A percentile compares a stretch with the other conserved stretches of the same genome.
These are phyloP conservation scores for Echinosophora koreensis DNA, from an alignment of 306 rosid species.

Conservation along the genomic window DNA sequence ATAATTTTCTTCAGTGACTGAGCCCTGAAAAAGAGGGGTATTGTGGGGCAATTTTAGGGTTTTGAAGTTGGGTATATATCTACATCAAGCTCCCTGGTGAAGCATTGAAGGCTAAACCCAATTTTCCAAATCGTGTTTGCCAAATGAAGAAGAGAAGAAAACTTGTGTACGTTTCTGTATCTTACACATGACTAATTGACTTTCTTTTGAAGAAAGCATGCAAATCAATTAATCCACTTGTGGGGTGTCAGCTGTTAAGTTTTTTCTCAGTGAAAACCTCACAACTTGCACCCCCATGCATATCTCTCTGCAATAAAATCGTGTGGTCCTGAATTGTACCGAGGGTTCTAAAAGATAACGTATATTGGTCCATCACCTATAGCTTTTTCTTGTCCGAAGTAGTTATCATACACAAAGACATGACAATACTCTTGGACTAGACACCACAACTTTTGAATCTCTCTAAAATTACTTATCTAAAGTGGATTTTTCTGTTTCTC, in stretches of 20 bases:
- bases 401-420: conserved; percentile 62
- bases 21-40: neutral
- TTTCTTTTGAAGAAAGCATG: conserved; percentile 49
- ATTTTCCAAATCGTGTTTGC: conserved; percentile 22
- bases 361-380: conserved; percentile 69
- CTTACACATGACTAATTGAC: conserved; percentile 36
- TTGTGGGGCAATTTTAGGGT: conserved; percentile 25
- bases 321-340: conserved; percentile 75
- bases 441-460: conserved; percentile 74
- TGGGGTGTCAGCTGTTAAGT: conserved; percentile 45
- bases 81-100: neutral
- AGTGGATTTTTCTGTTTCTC: conserved; percentile 45
- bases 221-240: conserved; percentile 44
- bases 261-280: conserved; percentile 15
- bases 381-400: conserved; percentile 60
- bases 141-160: conserved; percentile 55
- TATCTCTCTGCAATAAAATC: conserved; percentile 62
- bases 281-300: conserved; percentile 51
- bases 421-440: conserved; percentile 52
- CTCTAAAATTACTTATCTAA: conserved; percentile 48
- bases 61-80: conserved; percentile 35
- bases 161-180: conserved; percentile 49
- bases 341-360: conserved; percentile 43
- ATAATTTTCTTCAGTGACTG: conserved; percentile 1
- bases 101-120: conserved; percentile 8